Base-by-base conservation (phyloP, 805 yeast genomes). In the Candida glaebosa region DNA sequence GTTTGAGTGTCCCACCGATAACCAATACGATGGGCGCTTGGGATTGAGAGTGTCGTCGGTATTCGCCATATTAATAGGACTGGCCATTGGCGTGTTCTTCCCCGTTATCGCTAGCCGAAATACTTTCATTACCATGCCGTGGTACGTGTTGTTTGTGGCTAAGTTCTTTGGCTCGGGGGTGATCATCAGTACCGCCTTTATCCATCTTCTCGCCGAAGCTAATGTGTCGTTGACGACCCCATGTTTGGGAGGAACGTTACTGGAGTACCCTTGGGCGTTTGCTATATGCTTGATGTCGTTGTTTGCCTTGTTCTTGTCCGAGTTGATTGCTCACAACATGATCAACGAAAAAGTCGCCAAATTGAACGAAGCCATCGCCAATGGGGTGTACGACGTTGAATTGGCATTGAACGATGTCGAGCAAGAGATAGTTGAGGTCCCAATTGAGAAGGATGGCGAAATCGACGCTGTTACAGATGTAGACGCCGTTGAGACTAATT, bases 121-220 rank as follows among this genome's bases (percentile, higher is more conserved):
- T 52, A 78, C 86, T 0, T 73, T 73, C 49, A 68, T 83, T 34
- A 65, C 79, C 47, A 51, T 82, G 44, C 88, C 88, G 1, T 52
- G 71, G 12, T 73, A 79, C 78, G 73, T 79, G 48, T 83, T 82
- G 61, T 81, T 82, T 56, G 58, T 80, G 37, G 81, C 86, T 38
- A 84, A 83, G 53, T 84, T 74, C 61, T 86, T 86, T 56, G 95
- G 95, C 45, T 82, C 90, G 2, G 95, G 95, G 42, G 91, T 86
- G 37, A 86, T 86, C 53, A 73, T 86, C 9, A 86, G 91, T 10
- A 86, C 95, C 1, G 87, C 90, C 0, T 84, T 86, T 52, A 79
- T 86, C 22, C 95, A 86, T 63, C 64, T 86, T 45, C 61, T 86
- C 44, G 71, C 78, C 46, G 91, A 88, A 1, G 91, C 93, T 3